Base-by-base conservation (phyloP, 305 asterid species). In the Fraxinus dipetala region DNA sequence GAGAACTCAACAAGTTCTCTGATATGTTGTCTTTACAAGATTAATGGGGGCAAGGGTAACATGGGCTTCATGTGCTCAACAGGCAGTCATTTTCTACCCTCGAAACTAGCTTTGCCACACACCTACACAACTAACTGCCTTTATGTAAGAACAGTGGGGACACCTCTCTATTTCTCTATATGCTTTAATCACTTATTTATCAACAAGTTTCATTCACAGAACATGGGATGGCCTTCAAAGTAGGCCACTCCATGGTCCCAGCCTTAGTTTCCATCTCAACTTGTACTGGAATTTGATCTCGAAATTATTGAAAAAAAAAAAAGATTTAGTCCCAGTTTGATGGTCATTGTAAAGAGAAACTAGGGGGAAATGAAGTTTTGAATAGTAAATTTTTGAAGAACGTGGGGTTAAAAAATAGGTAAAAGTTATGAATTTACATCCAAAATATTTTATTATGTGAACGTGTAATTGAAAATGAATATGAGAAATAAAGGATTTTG, bases 171-270 rank as follows among this genome's bases (percentile, higher is more conserved):
- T 79, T 30, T 45, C 36, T 43, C 77, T 28, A 5, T 20, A 40
- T 2, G 45, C 30, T 63, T 48, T 45, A 30, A 22, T 48, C 80
- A 13, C n/a, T 61, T 13, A 9, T 77, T 9, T 22, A 56, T 38
- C 78, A 45, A 67, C 32, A 11, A 70, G 18, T 79, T 61, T 70
- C 83, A 7, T 70, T 79, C 83, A 69, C 83, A 79, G 78, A 79
- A 79, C 83, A 70, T 79, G 83, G 78, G 70, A 79, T 79, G 51
- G 83, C 63, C 51, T 78, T 78, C 72, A 36, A 26, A 67, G 36
- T 2, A 28, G 74, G 36, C 74, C 73, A 26, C 36, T 13, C 20
- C 74, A 67, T 67, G 74, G 74, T 28, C 74, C 74, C 20, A 26
- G 18, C 18, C 36, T 28, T 11, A 10, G 74, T 67, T 67, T 28